Conservation (phyloP, 352 stramenopile genomes). For the Pythium coloratum region DNA sequence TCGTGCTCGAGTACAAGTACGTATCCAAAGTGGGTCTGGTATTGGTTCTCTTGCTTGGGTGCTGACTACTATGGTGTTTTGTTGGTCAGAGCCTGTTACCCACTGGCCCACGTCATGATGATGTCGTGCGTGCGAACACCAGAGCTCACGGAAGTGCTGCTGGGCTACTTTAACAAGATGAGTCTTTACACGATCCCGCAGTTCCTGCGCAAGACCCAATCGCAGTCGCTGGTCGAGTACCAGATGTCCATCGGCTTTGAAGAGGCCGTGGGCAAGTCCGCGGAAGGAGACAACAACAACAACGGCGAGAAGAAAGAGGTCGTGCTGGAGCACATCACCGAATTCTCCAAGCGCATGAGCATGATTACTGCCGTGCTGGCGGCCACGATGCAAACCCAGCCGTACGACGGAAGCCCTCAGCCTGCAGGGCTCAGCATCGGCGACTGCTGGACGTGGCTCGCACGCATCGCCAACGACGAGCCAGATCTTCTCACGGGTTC, state of each 20-base stretch:
- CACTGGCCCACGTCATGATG: conserved; percentile 72
- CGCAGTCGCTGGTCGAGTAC: conserved; percentile 60
- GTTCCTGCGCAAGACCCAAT: conserved; percentile 51
- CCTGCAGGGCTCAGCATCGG: conserved; percentile 53
- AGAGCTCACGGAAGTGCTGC: conserved; percentile 67
- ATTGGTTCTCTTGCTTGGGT: conserved; percentile 10
- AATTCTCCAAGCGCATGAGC: conserved; percentile 79
- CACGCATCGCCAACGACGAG: conserved; percentile 66
- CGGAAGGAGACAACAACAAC: conserved; percentile 46
- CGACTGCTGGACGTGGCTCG: conserved; percentile 76
- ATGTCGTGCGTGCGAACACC: conserved; percentile 75
- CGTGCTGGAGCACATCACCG: conserved; percentile 69
- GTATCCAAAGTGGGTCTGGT: conserved; percentile 17
- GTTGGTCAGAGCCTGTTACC: conserved; percentile 57
- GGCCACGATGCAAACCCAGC: conserved; percentile 66
- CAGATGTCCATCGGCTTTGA: conserved; percentile 69
- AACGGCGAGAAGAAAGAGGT: conserved; percentile 42
- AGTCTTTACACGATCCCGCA: conserved; percentile 75
- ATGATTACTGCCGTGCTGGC: conserved; percentile 73
- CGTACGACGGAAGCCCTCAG: conserved; percentile 55
- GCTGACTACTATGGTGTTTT: not conserved
- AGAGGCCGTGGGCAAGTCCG: conserved; percentile 53
- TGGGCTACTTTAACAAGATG: conserved; percentile 74
- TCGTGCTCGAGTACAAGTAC: conserved; percentile 79
- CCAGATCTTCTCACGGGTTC: conserved; percentile 70